phyloP scores from a whole-genome alignment of 2,329 filamentous ascomycete genomes.

The Microcyclosporella mali region DNA sequence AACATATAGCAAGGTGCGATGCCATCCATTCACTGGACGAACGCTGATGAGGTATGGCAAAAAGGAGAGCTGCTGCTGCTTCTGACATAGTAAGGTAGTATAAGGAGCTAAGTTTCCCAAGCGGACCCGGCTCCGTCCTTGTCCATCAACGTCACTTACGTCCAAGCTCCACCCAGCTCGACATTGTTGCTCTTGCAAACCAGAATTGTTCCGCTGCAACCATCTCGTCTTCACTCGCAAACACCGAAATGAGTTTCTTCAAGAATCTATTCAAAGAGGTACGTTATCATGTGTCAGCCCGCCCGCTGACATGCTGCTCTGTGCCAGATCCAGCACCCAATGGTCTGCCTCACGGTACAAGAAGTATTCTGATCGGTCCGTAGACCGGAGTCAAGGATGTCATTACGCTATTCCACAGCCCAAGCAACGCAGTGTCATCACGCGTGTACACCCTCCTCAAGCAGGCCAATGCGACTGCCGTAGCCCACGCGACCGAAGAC shows the following conservation, averaged over 20 bases:
- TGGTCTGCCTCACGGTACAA: not conserved
- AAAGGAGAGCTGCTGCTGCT: too few relatives aligned
- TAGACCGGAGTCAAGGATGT: conserved; percentile 59
- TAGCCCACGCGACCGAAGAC: conserved; percentile 63
- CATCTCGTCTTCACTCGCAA: not conserved
- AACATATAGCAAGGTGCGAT: too few relatives aligned
- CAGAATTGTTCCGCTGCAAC: not conserved
- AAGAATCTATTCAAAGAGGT: conserved; percentile 46
- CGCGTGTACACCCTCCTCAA: conserved; percentile 72
- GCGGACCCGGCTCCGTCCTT: too few relatives aligned
- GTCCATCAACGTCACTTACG: not conserved
- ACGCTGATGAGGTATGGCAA: too few relatives aligned
- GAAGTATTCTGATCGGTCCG: conserved; percentile 3
- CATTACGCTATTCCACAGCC: conserved; percentile 92
- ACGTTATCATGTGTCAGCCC: conserved; percentile 9
- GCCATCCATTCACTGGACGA: too few relatives aligned
- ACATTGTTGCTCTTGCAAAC: not conserved
- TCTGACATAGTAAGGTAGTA: too few relatives aligned
- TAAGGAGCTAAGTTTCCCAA: too few relatives aligned
- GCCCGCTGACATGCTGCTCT: not conserved
- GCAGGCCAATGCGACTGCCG: conserved; percentile 65
- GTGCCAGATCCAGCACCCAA: not conserved
- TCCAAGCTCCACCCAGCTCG: not conserved
- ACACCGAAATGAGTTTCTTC: conserved; percentile 36
- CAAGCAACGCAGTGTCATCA: conserved; percentile 64